phyloP scores from a whole-genome alignment of 805 yeast genomes.

The Hermanozyma aechmeae region DNA sequence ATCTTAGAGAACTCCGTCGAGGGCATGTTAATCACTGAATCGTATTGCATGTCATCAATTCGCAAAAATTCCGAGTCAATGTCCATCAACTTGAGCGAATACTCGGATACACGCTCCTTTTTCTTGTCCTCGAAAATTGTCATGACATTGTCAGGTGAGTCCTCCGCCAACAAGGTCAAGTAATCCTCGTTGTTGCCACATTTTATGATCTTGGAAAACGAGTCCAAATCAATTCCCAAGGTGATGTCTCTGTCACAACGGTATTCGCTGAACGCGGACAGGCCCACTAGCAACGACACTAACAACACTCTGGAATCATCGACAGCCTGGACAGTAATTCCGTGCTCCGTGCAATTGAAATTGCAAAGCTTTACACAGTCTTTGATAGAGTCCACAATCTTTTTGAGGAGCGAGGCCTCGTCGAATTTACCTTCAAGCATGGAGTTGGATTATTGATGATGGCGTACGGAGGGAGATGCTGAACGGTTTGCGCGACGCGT shows the following conservation, averaged over 20 bases:
- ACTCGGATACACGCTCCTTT: slow-evolving; percentile 89
- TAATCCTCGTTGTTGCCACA: slow-evolving; percentile 88
- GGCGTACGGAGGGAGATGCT: not conserved
- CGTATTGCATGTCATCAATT: slow-evolving; percentile 90
- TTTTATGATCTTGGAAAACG: slow-evolving; percentile 80
- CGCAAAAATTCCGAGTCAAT: slow-evolving; percentile 90
- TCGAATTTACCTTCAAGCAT: slow-evolving; percentile 98
- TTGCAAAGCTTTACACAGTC: slow-evolving; percentile 94
- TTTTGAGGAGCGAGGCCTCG: slow-evolving; percentile 85
- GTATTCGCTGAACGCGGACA: slow-evolving; percentile 81
- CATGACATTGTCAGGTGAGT: slow-evolving; percentile 68
- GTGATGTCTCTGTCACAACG: slow-evolving; percentile 94
- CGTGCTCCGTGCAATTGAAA: slow-evolving; percentile 92
- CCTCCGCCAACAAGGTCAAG: slow-evolving; percentile 84
- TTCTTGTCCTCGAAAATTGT: slow-evolving; percentile 85
- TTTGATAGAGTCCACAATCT: slow-evolving; percentile 86
- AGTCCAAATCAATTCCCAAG: slow-evolving; percentile 81
- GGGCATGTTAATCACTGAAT: slow-evolving; percentile 80
- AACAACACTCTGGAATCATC: slow-evolving; percentile 94
- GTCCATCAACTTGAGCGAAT: slow-evolving; percentile 86
- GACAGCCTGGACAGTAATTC: slow-evolving; percentile 94
- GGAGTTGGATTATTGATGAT: not conserved
- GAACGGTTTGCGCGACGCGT: too few species aligned
- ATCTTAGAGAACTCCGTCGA: slow-evolving; percentile 81
- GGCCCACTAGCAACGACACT: slow-evolving; percentile 80